Evolutionary conservation across 768 basidiomycete genomes (phyloP).

Genomic region (Mrakia gelida): DNA sequence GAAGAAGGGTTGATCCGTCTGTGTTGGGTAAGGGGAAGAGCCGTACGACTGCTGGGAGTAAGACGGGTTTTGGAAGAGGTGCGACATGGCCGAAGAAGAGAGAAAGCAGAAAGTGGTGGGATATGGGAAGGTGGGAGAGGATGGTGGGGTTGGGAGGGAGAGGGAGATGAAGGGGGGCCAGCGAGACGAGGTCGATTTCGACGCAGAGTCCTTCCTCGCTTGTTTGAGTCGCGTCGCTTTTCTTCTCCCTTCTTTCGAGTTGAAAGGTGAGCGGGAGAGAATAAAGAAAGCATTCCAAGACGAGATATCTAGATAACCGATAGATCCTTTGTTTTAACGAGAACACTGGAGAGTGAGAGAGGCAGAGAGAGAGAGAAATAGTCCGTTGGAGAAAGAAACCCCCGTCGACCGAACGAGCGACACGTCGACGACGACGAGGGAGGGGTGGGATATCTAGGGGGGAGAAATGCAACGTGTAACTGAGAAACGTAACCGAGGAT

Average conservation of each 20-base stretch:
- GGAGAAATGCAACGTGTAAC: too few relatives aligned
- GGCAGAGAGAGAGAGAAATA: too few relatives aligned
- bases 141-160: neutral
- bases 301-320: too few relatives aligned
- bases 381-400: too few relatives aligned
- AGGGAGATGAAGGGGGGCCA: too few relatives aligned
- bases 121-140: neutral
- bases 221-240: neutral
- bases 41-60: constrained; percentile 4
- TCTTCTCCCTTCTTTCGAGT: neutral
- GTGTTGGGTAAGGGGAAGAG: neutral
- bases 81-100: constrained; percentile 4
- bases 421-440: too few relatives aligned
- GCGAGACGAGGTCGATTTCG: neutral
- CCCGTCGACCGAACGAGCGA: too few relatives aligned
- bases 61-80: constrained; percentile 13
- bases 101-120: neutral
- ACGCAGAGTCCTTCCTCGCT: neutral
- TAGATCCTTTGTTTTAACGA: too few relatives aligned
- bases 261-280: neutral
- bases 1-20: constrained; percentile 19
- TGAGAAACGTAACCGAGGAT: too few relatives aligned
- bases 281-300: too few relatives aligned
- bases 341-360: too few relatives aligned
- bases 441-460: too few relatives aligned